phyloP scores from a whole-genome alignment of 208 protist genomes.

The Acanthamoeba divionensis region DNA sequence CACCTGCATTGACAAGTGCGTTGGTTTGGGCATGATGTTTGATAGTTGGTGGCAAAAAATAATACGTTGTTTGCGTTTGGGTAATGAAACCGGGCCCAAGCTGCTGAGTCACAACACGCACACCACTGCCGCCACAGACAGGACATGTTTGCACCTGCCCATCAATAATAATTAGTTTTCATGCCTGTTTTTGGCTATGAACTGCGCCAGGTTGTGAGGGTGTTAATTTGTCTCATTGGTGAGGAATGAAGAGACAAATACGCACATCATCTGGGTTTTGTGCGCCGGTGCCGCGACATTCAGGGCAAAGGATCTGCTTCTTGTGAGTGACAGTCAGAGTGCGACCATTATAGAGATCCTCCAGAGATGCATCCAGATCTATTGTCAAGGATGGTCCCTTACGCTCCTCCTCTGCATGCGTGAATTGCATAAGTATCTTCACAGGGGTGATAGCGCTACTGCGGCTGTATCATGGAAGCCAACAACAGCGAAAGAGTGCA shows the following conservation, averaged over 20 bases:
- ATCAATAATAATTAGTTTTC: neutral
- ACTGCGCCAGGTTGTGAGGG: no score
- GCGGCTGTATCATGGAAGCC: neutral
- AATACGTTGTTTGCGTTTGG: constrained; percentile 67
- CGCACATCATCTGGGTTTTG: constrained; percentile 67
- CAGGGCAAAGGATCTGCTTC: constrained; percentile 71
- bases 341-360: constrained; percentile 71
- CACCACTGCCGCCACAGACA: constrained; percentile 65
- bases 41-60: neutral
- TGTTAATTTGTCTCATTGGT: no score
- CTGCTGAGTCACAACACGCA: constrained; percentile 69
- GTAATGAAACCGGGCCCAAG: constrained; percentile 74
- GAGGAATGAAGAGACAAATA: neutral
- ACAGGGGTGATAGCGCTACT: neutral
- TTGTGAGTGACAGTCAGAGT: constrained; percentile 60
- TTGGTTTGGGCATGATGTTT: neutral
- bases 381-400: constrained; percentile 59
- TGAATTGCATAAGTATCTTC: neutral
- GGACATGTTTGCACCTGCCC: constrained; percentile 58
- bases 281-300: constrained; percentile 69
- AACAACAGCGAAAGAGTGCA: neutral
- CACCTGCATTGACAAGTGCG: constrained; percentile 69
- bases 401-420: neutral
- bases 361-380: constrained; percentile 70
- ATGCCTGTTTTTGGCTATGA: no score